Conservation (phyloP, 345 rosid species). For the Durio zibethinus region DNA sequence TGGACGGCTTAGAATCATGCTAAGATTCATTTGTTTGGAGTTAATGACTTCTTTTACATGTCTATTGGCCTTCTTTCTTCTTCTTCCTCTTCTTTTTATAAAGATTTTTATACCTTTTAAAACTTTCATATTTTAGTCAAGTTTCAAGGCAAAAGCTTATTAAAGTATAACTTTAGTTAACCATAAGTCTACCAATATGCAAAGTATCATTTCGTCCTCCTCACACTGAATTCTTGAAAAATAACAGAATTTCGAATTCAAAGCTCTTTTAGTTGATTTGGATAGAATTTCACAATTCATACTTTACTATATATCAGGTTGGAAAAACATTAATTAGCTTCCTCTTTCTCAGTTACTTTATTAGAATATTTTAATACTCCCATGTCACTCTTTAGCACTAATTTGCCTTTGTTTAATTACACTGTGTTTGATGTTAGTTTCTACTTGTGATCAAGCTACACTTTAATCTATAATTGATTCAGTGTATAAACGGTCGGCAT, state of each 20-base stretch:
- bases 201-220: slow-evolving; percentile 28
- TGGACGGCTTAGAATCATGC: not conserved
- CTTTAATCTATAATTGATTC: not conserved
- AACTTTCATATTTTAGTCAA: not conserved
- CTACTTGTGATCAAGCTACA: not conserved
- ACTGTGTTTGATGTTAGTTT: not conserved
- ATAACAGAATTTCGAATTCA: slow-evolving; percentile 11
- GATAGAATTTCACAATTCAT: too few species aligned
- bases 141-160: slow-evolving; percentile 9
- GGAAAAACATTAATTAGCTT: too few species aligned
- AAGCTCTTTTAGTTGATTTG: not conserved
- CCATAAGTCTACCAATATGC: slow-evolving; percentile 7
- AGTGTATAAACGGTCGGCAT: not conserved
- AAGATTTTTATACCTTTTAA: not conserved
- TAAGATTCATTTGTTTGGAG: not conserved
- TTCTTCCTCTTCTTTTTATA: not conserved
- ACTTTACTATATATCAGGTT: too few species aligned
- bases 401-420: not conserved
- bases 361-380: too few species aligned
- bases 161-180: slow-evolving; percentile 14
- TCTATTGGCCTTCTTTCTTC: too few species aligned
- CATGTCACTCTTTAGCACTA: too few species aligned
- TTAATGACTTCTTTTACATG: too few species aligned
- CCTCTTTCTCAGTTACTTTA: too few species aligned
- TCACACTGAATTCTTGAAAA: slow-evolving; percentile 4